Conservation (phyloP, 2,329 filamentous ascomycete genomes). For the Escovopsis sp. region DNA sequence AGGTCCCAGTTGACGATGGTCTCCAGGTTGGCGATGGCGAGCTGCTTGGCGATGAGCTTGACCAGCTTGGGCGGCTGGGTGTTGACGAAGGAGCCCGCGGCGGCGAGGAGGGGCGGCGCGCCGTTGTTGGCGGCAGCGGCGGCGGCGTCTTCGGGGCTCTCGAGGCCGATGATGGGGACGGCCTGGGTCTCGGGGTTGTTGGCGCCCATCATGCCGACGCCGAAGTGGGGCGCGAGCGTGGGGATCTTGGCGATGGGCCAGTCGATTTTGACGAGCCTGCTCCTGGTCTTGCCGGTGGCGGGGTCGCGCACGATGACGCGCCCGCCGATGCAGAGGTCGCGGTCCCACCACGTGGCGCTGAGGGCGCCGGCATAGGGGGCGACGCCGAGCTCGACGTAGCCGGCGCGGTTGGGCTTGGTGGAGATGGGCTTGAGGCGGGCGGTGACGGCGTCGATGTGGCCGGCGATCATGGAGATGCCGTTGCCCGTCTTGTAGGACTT, state of each 20-base stretch:
- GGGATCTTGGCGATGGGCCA: conserved; percentile 92
- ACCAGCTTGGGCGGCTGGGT: conserved; percentile 80
- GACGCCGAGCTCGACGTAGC: conserved; percentile 78
- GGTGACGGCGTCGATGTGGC: conserved; percentile 85
- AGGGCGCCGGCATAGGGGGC: conserved; percentile 83
- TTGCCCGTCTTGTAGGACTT: conserved; percentile 69
- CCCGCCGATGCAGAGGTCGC: conserved; percentile 81
- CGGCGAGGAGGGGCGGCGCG: conserved; percentile 33
- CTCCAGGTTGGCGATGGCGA: conserved; percentile 55
- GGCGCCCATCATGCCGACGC: conserved; percentile 50
- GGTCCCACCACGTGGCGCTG: conserved; percentile 91
- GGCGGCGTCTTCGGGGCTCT: conserved; percentile 42
- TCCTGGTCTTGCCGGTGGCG: conserved; percentile 57
- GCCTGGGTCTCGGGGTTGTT: conserved; percentile 84
- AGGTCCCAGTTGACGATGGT: conserved; percentile 92
- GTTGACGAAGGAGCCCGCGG: conserved; percentile 55
- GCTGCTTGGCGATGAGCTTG: conserved; percentile 60
- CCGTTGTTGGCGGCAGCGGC: too few species aligned
- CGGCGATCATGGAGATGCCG: conserved; percentile 75
- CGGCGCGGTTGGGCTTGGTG: conserved; percentile 66
- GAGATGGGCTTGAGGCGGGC: conserved; percentile 85
- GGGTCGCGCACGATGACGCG: conserved; percentile 69
- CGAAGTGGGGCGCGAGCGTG: conserved; percentile 88
- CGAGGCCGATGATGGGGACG: conserved; percentile 83
- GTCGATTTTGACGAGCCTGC: conserved; percentile 74